phyloP scores from a whole-genome alignment of 768 basidiomycete genomes.

The Imleria badia region DNA sequence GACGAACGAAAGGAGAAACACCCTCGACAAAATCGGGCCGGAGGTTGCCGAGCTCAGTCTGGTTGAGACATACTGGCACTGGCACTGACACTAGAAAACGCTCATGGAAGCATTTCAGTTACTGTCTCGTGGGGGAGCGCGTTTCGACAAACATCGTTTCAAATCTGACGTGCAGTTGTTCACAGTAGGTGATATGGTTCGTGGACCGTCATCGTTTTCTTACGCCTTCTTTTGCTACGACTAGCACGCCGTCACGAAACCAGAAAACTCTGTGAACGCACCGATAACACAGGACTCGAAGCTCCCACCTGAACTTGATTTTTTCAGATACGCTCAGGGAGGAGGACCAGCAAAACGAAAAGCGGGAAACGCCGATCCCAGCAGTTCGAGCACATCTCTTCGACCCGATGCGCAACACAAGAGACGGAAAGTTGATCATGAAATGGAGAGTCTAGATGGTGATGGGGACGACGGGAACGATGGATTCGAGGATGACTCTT shows the following conservation, averaged over 20 bases:
- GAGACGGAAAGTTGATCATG: slow-evolving; percentile 31
- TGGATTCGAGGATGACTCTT: slow-evolving; percentile 19
- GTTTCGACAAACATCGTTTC: slow-evolving; percentile 77
- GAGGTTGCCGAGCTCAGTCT: slow-evolving; percentile 9
- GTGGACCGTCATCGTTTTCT: neutral
- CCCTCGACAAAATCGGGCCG: slow-evolving; percentile 8
- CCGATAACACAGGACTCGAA: slow-evolving; percentile 38
- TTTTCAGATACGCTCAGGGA: slow-evolving; percentile 83
- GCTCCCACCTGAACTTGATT: slow-evolving; percentile 80
- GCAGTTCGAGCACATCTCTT: slow-evolving; percentile 11
- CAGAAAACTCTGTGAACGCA: slow-evolving; percentile 24
- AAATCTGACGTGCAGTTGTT: slow-evolving; percentile 71
- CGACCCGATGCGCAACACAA: slow-evolving; percentile 17
- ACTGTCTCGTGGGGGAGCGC: slow-evolving; percentile 81
- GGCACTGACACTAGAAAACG: neutral
- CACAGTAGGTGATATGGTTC: slow-evolving; percentile 42
- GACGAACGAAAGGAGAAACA: too few relatives aligned
- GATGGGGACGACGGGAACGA: slow-evolving; percentile 25
- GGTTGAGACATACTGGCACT: neutral
- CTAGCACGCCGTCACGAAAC: slow-evolving; percentile 27
- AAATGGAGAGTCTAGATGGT: slow-evolving; percentile 21
- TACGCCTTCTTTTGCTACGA: neutral
- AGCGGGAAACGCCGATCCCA: slow-evolving; percentile 18
- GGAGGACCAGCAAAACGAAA: slow-evolving; percentile 56
- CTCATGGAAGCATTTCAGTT: slow-evolving; percentile 86